Evolutionary conservation across 73 alveolate genomes (phyloP).

Genomic region (Paramecium octaurelia): DNA sequence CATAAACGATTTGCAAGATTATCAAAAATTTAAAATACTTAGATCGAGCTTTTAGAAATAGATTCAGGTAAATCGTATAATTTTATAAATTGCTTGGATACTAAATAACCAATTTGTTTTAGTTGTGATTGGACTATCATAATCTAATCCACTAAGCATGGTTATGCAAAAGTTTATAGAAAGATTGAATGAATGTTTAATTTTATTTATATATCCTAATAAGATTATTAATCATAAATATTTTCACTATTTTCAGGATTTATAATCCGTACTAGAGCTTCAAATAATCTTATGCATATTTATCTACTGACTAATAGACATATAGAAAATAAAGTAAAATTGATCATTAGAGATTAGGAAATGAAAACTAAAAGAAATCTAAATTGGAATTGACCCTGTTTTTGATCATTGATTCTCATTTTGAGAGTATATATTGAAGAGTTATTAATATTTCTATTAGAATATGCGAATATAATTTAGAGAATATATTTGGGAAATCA

Average conservation of each 20-base stretch:
- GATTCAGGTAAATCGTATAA: not conserved
- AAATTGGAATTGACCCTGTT: too few relatives aligned
- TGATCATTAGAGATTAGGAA: not conserved
- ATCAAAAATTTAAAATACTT: not conserved
- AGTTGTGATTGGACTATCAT: not conserved
- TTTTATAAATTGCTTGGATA: not conserved
- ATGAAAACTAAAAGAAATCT: too few relatives aligned
- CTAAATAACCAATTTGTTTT: slow-evolving; percentile 4
- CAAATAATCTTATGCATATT: too few relatives aligned
- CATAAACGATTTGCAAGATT: not conserved
- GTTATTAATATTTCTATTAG: too few relatives aligned
- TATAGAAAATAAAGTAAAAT: too few relatives aligned
- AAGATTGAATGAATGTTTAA: not conserved
- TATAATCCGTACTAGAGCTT: too few relatives aligned
- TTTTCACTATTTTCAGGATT: not conserved
- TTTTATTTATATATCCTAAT: not conserved
- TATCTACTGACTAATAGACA: too few relatives aligned
- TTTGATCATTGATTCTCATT: not conserved
- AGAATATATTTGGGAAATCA: not conserved
- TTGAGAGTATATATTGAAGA: too few relatives aligned
- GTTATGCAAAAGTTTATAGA: slow-evolving; percentile 13
- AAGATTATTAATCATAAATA: not conserved
- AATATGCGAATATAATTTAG: too few relatives aligned
- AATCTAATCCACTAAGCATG: not conserved
- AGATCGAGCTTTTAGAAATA: not conserved